Conservation (phyloP, 306 rosid species). For the Vicia sativa region DNA sequence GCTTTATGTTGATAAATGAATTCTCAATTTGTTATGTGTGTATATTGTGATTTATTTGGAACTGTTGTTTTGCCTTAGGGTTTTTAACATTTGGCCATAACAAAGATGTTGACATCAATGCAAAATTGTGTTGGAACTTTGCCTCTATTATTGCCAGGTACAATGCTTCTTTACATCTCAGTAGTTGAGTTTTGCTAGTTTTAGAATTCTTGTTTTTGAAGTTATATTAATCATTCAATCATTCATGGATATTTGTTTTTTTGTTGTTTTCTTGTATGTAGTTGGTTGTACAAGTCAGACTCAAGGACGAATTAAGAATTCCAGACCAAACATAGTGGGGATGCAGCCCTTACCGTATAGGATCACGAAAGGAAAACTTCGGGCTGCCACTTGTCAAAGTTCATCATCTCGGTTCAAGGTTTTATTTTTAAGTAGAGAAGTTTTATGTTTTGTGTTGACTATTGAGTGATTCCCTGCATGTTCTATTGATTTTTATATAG, state of each 20-base stretch:
- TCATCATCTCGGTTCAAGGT: conserved; percentile 32
- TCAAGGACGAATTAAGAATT: conserved; percentile 13
- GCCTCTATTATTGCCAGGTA: conserved; percentile 58
- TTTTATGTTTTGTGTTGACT: conserved; percentile 7
- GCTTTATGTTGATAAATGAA: no score
- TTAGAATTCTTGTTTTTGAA: conserved; percentile 15
- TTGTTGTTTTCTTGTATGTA: conserved; percentile 28
- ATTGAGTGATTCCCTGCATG: conserved; percentile 14
- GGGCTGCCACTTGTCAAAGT: conserved; percentile 37
- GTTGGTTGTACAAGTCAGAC: conserved; percentile 35
- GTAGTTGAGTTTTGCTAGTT: no score
- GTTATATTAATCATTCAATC: conserved; percentile 16
- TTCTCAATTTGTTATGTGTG: not conserved
- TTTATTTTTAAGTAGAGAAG: conserved; percentile 17
- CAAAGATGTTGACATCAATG: conserved; percentile 39
- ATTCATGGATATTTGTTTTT: not conserved
- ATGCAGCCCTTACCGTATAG: conserved; percentile 41
- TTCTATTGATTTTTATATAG: not conserved
- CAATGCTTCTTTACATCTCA: conserved; percentile 1
- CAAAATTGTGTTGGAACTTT: no score
- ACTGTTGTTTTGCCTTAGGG: conserved; percentile 10
- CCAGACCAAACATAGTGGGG: conserved; percentile 40
- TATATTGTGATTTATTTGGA: conserved; percentile 4
- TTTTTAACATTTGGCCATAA: conserved; percentile 18
- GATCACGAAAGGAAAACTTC: conserved; percentile 37